A percentile compares a stretch with the other conserved stretches of the same genome.
Conservation (phyloP, 2,329 filamentous ascomycete genomes). For the Raffaelea ambrosiae region DNA sequence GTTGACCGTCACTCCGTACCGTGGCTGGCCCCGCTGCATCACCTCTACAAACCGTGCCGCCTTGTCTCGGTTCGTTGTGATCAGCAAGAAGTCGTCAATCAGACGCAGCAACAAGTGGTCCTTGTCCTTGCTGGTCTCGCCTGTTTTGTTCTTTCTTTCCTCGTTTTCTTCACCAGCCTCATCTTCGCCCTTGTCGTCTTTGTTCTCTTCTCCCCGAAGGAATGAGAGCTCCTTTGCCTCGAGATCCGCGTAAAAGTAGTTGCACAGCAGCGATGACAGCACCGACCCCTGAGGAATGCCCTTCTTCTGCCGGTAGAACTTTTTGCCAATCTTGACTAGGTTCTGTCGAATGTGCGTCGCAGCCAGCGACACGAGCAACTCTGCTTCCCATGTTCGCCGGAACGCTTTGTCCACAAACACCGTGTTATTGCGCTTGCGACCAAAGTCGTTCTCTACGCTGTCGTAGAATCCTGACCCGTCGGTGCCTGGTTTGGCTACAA, state of each 20-base stretch:
- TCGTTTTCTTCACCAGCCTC: background rate
- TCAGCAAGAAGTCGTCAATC: slow-evolving; percentile 87
- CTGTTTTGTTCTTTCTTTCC: too few relatives aligned
- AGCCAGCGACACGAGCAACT: slow-evolving; percentile 60
- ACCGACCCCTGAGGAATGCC: slow-evolving; percentile 94
- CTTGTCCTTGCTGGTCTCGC: too few relatives aligned
- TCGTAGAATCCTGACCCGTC: slow-evolving; percentile 37
- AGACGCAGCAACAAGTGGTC: slow-evolving; percentile 68
- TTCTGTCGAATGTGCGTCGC: slow-evolving; percentile 76
- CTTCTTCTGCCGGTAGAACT: slow-evolving; percentile 74
- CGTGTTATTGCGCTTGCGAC: slow-evolving; percentile 49
- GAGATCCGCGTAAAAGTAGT: slow-evolving; percentile 89
- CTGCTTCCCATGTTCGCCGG: slow-evolving; percentile 46
- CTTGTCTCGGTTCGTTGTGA: slow-evolving; percentile 61
- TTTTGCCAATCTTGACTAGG: slow-evolving; percentile 80
- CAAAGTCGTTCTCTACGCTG: slow-evolving; percentile 30
- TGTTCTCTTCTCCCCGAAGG: slow-evolving; percentile 24
- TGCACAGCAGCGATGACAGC: slow-evolving; percentile 79
- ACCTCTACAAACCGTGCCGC: slow-evolving; percentile 64
- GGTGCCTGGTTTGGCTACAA: slow-evolving; percentile 35
- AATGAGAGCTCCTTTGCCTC: slow-evolving; percentile 65
- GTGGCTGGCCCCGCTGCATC: slow-evolving; percentile 71
- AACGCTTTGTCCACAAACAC: slow-evolving; percentile 67
- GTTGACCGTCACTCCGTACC: slow-evolving; percentile 75
- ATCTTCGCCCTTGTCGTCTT: slow-evolving; percentile 21